A percentile compares a stretch with the other conserved stretches of the same genome.
Evolutionary conservation across 2,329 filamentous ascomycete species (phyloP).

Genomic region (Lachnellula hyalina): DNA sequence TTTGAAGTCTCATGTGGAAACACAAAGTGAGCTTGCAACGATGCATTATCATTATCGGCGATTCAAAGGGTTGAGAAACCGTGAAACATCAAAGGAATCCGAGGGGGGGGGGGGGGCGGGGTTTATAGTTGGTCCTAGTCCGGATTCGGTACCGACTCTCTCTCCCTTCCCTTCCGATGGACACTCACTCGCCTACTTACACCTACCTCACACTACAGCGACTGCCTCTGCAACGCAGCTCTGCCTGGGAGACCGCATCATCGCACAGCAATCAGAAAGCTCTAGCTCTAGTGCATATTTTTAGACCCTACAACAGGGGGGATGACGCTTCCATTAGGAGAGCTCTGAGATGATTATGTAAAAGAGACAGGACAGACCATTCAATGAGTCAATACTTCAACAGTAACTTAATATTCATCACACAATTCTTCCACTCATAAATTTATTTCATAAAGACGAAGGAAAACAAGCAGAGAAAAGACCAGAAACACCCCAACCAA

Average conservation of each 20-base stretch:
- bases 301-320: background rate
- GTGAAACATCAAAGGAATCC: too few species aligned
- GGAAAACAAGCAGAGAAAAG: background rate
- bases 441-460: background rate
- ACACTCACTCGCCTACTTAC: too few species aligned
- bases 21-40: too few species aligned
- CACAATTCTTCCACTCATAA: background rate
- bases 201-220: too few species aligned
- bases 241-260: background rate
- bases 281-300: background rate
- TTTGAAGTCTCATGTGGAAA: background rate
- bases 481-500: too few species aligned
- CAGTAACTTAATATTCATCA: background rate
- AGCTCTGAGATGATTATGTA: background rate
- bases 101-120: too few species aligned
- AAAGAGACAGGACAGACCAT: background rate
- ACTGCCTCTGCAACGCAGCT: too few species aligned
- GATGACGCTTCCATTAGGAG: background rate
- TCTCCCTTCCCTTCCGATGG: background rate
- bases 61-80: too few species aligned
- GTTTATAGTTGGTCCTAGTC: too few species aligned
- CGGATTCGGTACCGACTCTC: too few species aligned
- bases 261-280: background rate
- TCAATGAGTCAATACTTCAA: too few species aligned
- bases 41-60: too few species aligned